Evolutionary conservation across 257 asterid species (phyloP), one percentile per base, ranked within the genome.

Genomic region (Salvia miltiorrhiza): DNA sequence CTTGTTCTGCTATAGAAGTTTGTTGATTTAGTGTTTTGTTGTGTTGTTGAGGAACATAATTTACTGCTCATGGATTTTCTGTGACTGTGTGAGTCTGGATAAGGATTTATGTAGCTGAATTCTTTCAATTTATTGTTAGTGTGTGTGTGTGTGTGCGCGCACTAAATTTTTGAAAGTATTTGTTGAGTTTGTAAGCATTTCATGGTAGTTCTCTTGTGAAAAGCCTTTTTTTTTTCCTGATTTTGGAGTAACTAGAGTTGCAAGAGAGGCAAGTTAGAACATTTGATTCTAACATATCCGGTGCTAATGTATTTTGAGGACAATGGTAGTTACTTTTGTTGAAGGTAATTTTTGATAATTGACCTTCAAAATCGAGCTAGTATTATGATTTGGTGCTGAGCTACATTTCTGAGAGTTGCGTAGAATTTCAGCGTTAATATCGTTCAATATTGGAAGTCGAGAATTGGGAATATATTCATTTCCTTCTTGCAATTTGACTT

Each of bases 1-100:
- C 53, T 71, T 64, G 16, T 37, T 9, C 43, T 37, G 44, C 5
- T 3, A 33, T 16, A 8, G 43, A 10, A 28, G 21, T 12, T 53
- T 24, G 43, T 30, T n/a, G 5, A 11, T 54, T 37, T 68, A 11
- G 40, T 40, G 60, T 26, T 71, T 20, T 35, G 19, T 28, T 66
- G 32, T 24, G 56, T 63, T 53, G 4, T 4, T 35, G 45, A 19
- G 43, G 23, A 33, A 54, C 56, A 59, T 48, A 77, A 6, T 72
- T 61, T 35, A 12, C 7, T 60, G 66, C 13, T 21, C 32, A 13
- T 65, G 50, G 48, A 56, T 41, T 58, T 71, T 53, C 54, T 62
- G 64, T 44, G 19, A 14, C 13, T 56, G n/a, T 21, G 30, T 60
- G 71, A 57, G 33, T 70, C 23, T 64, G 50, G 12, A 12, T 55